These are phyloP conservation scores for Neopestalotiopsis clavispora DNA, from an alignment of 2,329 filamentous ascomycete genomes.

Conservation along the genomic window DNA sequence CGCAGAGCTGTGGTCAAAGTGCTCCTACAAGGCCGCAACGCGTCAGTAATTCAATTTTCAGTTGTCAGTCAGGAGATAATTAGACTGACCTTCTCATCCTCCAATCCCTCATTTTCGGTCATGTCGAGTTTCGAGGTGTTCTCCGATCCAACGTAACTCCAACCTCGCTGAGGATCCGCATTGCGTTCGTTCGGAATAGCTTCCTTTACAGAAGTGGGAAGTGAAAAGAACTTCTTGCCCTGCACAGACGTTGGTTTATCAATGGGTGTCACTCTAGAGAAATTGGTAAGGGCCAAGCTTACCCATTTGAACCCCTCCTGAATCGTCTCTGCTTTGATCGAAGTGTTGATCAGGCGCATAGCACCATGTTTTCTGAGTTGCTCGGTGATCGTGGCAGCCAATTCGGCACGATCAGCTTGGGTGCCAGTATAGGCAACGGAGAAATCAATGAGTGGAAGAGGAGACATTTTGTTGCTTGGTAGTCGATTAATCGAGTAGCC, in stretches of 20 bases:
- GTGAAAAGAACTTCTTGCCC: slow-evolving; percentile 5
- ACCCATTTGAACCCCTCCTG: slow-evolving; percentile 8
- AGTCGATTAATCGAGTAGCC: background rate
- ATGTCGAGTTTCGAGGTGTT: slow-evolving; percentile 5
- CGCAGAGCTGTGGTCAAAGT: slow-evolving; percentile 4
- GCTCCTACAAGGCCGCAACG: background rate
- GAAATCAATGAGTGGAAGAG: slow-evolving; percentile 7
- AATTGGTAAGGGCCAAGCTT: background rate
- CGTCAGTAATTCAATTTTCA: background rate
- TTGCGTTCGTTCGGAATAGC: slow-evolving; percentile 1
- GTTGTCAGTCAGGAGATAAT: background rate
- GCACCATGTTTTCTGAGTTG: slow-evolving; percentile 7
- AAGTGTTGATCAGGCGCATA: slow-evolving; percentile 4
- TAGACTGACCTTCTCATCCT: background rate
- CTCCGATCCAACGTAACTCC: slow-evolving; percentile 6
- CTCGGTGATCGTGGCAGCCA: slow-evolving; percentile 5
- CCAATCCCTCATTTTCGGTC: slow-evolving; percentile 1
- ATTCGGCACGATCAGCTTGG: background rate
- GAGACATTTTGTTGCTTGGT: slow-evolving; percentile 5
- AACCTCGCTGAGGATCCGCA: slow-evolving; percentile 4
- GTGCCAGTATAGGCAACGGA: slow-evolving; percentile 7
- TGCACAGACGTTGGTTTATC: background rate
- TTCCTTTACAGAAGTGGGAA: slow-evolving; percentile 3
- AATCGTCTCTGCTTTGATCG: slow-evolving; percentile 2
- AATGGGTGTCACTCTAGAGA: background rate